Evolutionary conservation across 2,329 filamentous ascomycete genomes (phyloP).

Genomic region (Lecanicillium sp.): DNA sequence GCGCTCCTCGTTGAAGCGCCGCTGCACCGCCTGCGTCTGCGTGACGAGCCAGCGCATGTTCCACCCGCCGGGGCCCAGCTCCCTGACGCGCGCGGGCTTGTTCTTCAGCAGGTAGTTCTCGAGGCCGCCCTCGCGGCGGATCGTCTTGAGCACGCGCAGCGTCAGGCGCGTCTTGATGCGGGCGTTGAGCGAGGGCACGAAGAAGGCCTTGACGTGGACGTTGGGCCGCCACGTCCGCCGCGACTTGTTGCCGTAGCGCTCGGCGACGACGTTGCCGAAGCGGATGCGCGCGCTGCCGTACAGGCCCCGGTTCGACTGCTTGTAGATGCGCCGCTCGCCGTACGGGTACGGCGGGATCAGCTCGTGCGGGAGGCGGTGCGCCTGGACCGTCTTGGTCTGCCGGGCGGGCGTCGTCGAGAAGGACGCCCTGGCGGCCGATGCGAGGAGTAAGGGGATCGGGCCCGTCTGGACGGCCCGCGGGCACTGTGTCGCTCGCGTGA

Average conservation of each 20-base stretch:
- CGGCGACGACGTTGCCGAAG: slow-evolving; percentile 74
- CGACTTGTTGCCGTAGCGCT: slow-evolving; percentile 62
- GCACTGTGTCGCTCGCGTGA: slow-evolving; percentile 6
- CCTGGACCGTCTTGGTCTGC: slow-evolving; percentile 35
- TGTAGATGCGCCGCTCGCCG: slow-evolving; percentile 64
- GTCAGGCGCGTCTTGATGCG: slow-evolving; percentile 64
- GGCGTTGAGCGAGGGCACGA: slow-evolving; percentile 54
- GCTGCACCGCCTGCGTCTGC: slow-evolving; percentile 63
- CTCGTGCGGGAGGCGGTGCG: slow-evolving; percentile 39
- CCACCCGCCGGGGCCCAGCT: slow-evolving; percentile 88
- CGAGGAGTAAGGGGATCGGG: not conserved
- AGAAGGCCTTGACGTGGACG: slow-evolving; percentile 62
- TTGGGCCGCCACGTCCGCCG: slow-evolving; percentile 72
- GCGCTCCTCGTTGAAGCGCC: slow-evolving; percentile 60
- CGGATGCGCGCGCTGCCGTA: slow-evolving; percentile 66
- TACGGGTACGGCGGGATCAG: slow-evolving; percentile 66
- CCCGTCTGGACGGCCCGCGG: not conserved
- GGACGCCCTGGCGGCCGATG: slow-evolving; percentile 16
- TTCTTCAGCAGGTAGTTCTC: slow-evolving; percentile 86
- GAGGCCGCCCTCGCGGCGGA: slow-evolving; percentile 81
- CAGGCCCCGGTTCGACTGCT: slow-evolving; percentile 71
- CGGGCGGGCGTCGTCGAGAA: slow-evolving; percentile 33
- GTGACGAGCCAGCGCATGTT: slow-evolving; percentile 82
- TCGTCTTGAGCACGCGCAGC: slow-evolving; percentile 62
- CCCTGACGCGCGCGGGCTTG: slow-evolving; percentile 71